Evolutionary conservation across 768 basidiomycete genomes (phyloP).

Genomic region (Clitopilus passeckerianus): DNA sequence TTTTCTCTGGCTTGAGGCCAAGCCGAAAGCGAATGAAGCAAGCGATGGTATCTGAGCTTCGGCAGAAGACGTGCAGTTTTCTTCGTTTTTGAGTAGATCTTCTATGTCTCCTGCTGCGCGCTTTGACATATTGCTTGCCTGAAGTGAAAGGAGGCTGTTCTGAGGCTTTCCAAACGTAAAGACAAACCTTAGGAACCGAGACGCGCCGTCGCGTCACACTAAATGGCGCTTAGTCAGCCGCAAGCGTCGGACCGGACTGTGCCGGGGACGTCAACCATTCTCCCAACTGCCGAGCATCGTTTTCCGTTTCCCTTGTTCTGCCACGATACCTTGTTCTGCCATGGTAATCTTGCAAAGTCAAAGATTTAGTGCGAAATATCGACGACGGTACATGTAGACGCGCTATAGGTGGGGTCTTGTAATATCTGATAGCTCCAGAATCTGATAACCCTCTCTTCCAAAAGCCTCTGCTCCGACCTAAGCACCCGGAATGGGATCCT

Average conservation of each 20-base stretch:
- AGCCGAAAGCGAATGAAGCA: background rate
- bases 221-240: background rate
- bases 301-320: too few species aligned
- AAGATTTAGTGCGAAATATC: too few species aligned
- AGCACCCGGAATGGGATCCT: conserved; percentile 40
- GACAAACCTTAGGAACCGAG: too few species aligned
- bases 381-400: too few species aligned
- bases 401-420: background rate
- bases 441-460: conserved; percentile 29
- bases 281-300: too few species aligned
- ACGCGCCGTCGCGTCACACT: background rate
- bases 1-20: background rate
- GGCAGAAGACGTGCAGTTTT: background rate
- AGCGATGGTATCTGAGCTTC: background rate
- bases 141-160: too few species aligned
- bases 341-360: too few species aligned
- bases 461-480: conserved; percentile 35
- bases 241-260: background rate
- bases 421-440: conserved; percentile 12
- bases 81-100: background rate
- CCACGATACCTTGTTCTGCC: too few species aligned
- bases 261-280: background rate
- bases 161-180: too few species aligned
- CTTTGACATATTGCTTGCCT: too few species aligned
- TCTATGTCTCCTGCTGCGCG: background rate